Percentiles rank a stretch among this genome's conserved stretches.
phyloP scores from a whole-genome alignment of 208 protist species.

The Leishmania arabica region DNA sequence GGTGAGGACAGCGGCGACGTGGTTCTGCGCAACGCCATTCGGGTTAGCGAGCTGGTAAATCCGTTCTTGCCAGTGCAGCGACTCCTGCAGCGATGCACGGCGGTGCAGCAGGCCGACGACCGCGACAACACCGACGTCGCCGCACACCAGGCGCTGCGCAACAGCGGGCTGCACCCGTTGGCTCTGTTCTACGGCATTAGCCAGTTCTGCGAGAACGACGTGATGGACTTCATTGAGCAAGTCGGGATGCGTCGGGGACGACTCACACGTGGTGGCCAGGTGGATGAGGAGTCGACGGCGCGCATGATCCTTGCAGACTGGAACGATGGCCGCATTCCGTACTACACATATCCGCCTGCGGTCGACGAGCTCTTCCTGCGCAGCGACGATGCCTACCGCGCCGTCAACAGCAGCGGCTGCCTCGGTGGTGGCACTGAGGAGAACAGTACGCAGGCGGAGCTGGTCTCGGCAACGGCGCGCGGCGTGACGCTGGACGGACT shows the following conservation, averaged over 20 bases:
- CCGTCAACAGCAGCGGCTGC: not conserved
- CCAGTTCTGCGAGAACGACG: constrained; percentile 62
- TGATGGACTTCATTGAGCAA: constrained; percentile 85
- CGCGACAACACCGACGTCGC: constrained; percentile 47
- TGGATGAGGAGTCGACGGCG: constrained; percentile 92
- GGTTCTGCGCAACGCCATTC: constrained; percentile 95
- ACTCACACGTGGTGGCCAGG: constrained; percentile 81
- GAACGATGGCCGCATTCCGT: constrained; percentile 95
- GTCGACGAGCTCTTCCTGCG: constrained; percentile 56
- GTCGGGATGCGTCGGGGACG: constrained; percentile 84
- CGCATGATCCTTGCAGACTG: constrained; percentile 95
- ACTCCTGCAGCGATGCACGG: constrained; percentile 89
- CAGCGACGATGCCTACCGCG: constrained; percentile 32
- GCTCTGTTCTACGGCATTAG: constrained; percentile 86
- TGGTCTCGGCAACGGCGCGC: constrained; percentile 40
- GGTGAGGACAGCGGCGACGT: constrained; percentile 90
- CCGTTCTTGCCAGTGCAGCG: constrained; percentile 90
- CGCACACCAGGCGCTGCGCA: constrained; percentile 19
- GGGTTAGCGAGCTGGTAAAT: constrained; percentile 94
- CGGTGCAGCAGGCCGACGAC: constrained; percentile 41
- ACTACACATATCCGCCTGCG: constrained; percentile 94
- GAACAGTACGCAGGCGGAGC: constrained; percentile 33
- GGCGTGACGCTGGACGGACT: constrained; percentile 79
- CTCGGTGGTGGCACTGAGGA: constrained; percentile 21
- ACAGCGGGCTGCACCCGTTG: constrained; percentile 62